Conservation (phyloP, 2,329 filamentous ascomycete species). For the Trichophyton verrucosum region DNA sequence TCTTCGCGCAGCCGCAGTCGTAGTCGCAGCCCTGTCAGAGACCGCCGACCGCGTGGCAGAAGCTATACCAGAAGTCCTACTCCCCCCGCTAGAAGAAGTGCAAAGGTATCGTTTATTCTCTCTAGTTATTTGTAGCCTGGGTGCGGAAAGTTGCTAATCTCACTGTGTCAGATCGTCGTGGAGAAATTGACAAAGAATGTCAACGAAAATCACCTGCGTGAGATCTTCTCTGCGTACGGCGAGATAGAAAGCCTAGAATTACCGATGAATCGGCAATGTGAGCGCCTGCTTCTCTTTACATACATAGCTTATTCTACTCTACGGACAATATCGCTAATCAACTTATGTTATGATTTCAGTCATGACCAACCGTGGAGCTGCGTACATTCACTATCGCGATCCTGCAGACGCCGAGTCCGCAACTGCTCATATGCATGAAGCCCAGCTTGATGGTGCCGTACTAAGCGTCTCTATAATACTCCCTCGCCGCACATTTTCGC, state of each 20-base stretch:
- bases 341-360: slow-evolving; percentile 37
- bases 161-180: slow-evolving; percentile 63
- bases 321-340: neutral
- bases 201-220: slow-evolving; percentile 71
- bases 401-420: slow-evolving; percentile 72
- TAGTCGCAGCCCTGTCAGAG: slow-evolving; percentile 26
- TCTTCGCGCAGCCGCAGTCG: slow-evolving; percentile 28
- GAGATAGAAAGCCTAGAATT: slow-evolving; percentile 76
- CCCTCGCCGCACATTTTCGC: slow-evolving; percentile 69
- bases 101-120: slow-evolving; percentile 21
- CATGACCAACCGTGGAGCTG: slow-evolving; percentile 81
- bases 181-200: slow-evolving; percentile 95
- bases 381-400: slow-evolving; percentile 74
- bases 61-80: slow-evolving; percentile 27
- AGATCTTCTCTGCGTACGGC: slow-evolving; percentile 87
- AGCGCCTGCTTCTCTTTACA: slow-evolving; percentile 4
- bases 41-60: slow-evolving; percentile 27
- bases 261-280: slow-evolving; percentile 77
- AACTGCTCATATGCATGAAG: slow-evolving; percentile 95
- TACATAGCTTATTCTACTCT: neutral
- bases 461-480: slow-evolving; percentile 84
- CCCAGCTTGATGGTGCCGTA: slow-evolving; percentile 71
- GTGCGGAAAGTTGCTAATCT: neutral
- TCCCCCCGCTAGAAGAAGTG: slow-evolving; percentile 20
- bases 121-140: neutral